Conservation (phyloP, 2,329 filamentous ascomycete genomes). For the Neoscytalidium dimidiatum region DNA sequence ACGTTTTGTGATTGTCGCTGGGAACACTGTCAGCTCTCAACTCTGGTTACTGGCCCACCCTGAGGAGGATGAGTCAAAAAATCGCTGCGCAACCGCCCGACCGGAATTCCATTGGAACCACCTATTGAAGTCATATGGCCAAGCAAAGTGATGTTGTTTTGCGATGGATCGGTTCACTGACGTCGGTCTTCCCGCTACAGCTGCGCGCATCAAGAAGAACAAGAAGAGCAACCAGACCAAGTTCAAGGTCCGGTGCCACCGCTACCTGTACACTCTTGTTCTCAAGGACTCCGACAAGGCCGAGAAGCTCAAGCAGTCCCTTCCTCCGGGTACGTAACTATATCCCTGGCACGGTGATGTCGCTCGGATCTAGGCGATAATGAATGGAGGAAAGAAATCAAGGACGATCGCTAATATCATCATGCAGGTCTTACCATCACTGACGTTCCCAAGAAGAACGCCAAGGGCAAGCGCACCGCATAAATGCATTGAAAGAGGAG, state of each 20-base stretch:
- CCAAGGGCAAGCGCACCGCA: slow-evolving; percentile 50
- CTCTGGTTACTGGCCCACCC: not conserved
- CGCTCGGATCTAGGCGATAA: not conserved
- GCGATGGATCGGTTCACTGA: not conserved
- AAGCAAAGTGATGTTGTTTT: not conserved
- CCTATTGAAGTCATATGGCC: too few relatives aligned
- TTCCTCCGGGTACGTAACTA: slow-evolving; percentile 83
- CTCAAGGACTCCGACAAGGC: slow-evolving; percentile 99
- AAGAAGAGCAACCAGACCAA: slow-evolving; percentile 89
- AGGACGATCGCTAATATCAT: not conserved
- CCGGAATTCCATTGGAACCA: not conserved
- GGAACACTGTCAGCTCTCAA: not conserved
- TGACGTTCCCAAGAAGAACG: slow-evolving; percentile 66
- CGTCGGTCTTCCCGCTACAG: slow-evolving; percentile 31
- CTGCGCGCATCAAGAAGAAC: slow-evolving; percentile 76
- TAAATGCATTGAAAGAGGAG: slow-evolving; percentile 2
- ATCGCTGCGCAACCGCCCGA: not conserved
- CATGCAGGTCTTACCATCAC: slow-evolving; percentile 58
- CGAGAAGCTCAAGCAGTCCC: slow-evolving; percentile 99
- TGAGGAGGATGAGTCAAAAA: not conserved
- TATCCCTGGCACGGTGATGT: not conserved
- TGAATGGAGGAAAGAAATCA: not conserved
- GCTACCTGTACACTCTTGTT: slow-evolving; percentile 95
- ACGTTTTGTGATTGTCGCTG: not conserved
- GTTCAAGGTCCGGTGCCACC: slow-evolving; percentile 99